Conservation (phyloP, 495 filamentous ascomycete genomes). For the Achaetomiella virescens region DNA sequence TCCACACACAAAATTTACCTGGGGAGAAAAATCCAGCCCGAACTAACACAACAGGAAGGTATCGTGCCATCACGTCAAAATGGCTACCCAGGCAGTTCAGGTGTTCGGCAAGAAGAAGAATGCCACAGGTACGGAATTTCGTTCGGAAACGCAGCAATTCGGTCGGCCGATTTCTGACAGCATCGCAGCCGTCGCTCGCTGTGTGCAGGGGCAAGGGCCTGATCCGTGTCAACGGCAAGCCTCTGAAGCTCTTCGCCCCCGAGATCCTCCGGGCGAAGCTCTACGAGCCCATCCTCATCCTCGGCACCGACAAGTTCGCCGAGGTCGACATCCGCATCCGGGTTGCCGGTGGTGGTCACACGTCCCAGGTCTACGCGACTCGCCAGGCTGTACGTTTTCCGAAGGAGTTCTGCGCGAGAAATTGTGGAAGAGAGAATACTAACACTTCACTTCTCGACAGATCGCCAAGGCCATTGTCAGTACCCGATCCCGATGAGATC, state of each 20-base stretch:
- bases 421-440: slow-evolving; percentile 5
- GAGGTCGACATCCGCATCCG: slow-evolving; percentile 90
- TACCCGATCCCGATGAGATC: slow-evolving; percentile 8
- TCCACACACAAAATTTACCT: slow-evolving; percentile 34
- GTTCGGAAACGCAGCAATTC: slow-evolving; percentile 3
- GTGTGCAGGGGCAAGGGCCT: slow-evolving; percentile 56
- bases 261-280: slow-evolving; percentile 95
- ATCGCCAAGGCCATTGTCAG: slow-evolving; percentile 68
- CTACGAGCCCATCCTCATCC: slow-evolving; percentile 95
- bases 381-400: slow-evolving; percentile 64
- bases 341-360: slow-evolving; percentile 93
- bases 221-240: slow-evolving; percentile 97
- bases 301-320: slow-evolving; percentile 90
- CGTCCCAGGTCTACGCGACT: slow-evolving; percentile 96
- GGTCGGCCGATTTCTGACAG: slow-evolving; percentile 10
- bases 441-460: slow-evolving; percentile 17
- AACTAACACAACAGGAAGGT: slow-evolving; percentile 30
- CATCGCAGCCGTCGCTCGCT: slow-evolving; percentile 32
- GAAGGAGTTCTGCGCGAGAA: no score
- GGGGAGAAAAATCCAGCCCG: slow-evolving; percentile 26
- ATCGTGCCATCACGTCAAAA: slow-evolving; percentile 31
- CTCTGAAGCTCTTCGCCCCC: slow-evolving; percentile 85
- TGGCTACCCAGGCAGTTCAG: slow-evolving; percentile 35
- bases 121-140: slow-evolving; percentile 31
- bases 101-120: slow-evolving; percentile 41